These are phyloP conservation scores for Penicillium parvum DNA, from an alignment of 495 filamentous ascomycete species.

Conservation along the genomic window DNA sequence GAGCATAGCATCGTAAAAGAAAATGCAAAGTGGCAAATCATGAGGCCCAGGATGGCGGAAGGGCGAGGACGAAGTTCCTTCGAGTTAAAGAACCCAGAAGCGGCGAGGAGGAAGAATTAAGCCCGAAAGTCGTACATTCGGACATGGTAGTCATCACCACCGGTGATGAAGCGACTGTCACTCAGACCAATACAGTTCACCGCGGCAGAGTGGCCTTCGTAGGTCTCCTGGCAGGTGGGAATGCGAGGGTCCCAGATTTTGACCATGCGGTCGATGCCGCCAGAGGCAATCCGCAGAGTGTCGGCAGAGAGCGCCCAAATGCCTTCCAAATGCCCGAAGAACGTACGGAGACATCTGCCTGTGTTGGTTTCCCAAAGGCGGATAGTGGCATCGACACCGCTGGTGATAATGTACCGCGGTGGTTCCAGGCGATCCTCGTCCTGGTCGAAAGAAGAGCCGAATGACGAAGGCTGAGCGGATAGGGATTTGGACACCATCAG, in stretches of 20 bases:
- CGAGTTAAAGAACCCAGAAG: neutral
- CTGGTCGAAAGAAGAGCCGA: slow-evolving; percentile 54
- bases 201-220: slow-evolving; percentile 81
- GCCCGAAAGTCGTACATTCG: slow-evolving; percentile 79
- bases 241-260: slow-evolving; percentile 94
- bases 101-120: slow-evolving; percentile 12
- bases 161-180: slow-evolving; percentile 80
- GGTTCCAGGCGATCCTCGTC: slow-evolving; percentile 63
- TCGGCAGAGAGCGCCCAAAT: slow-evolving; percentile 94
- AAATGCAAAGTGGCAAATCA: neutral
- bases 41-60: neutral
- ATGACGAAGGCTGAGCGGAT: slow-evolving; percentile 46
- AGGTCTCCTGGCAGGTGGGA: slow-evolving; percentile 86
- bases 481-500: slow-evolving; percentile 23
- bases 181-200: slow-evolving; percentile 91
- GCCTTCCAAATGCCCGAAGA: slow-evolving; percentile 95
- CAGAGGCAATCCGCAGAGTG: slow-evolving; percentile 80
- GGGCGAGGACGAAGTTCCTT: neutral
- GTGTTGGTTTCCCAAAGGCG: slow-evolving; percentile 88
- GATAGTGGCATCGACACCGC: slow-evolving; percentile 84
- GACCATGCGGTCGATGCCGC: slow-evolving; percentile 89
- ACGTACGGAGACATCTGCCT: slow-evolving; percentile 77
- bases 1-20: slow-evolving; percentile 3
- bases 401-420: slow-evolving; percentile 86
- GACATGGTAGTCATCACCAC: slow-evolving; percentile 88